Evolutionary conservation across 2,329 filamentous ascomycete species (phyloP).

Genomic region (Cyphellophora attinorum): DNA sequence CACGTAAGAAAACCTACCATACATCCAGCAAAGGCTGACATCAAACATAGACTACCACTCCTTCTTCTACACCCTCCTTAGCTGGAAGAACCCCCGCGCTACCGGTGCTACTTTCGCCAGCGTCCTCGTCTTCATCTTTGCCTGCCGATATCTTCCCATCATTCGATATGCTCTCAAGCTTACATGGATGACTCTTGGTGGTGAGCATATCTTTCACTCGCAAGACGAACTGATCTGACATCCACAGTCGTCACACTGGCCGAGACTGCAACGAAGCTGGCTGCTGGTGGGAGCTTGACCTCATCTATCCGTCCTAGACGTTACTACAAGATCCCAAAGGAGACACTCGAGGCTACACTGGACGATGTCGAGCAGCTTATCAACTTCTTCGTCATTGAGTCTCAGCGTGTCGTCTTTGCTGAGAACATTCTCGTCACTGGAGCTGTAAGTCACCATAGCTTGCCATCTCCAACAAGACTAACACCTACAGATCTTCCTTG

Average conservation of each 20-base stretch:
- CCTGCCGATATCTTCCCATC: conserved; percentile 53
- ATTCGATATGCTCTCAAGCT: conserved; percentile 53
- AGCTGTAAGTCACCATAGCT: conserved; percentile 37
- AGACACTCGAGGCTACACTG: conserved; percentile 50
- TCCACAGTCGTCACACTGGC: conserved; percentile 39
- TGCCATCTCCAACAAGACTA: conserved; percentile 3
- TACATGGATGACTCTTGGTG: conserved; percentile 48
- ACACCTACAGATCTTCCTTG: conserved; percentile 43
- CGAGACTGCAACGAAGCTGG: conserved; percentile 47
- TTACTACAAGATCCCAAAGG: conserved; percentile 58
- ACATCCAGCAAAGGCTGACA: too few species aligned
- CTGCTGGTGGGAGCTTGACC: conserved; percentile 49
- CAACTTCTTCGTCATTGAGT: conserved; percentile 61
- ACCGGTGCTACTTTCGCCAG: conserved; percentile 51
- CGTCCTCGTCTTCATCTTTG: conserved; percentile 51
- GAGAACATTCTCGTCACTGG: conserved; percentile 55
- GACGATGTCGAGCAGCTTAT: conserved; percentile 56
- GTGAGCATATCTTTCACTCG: conserved; percentile 28
- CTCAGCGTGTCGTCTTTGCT: conserved; percentile 56
- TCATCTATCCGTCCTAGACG: conserved; percentile 53
- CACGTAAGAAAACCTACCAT: conserved; percentile 37
- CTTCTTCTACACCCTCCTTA: conserved; percentile 56
- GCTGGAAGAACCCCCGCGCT: conserved; percentile 58
- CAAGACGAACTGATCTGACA: conserved; percentile 1
- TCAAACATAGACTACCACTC: conserved; percentile 58